phyloP scores from a whole-genome alignment of 495 filamentous ascomycete species.

The Annulohypoxylon maeteangense region DNA sequence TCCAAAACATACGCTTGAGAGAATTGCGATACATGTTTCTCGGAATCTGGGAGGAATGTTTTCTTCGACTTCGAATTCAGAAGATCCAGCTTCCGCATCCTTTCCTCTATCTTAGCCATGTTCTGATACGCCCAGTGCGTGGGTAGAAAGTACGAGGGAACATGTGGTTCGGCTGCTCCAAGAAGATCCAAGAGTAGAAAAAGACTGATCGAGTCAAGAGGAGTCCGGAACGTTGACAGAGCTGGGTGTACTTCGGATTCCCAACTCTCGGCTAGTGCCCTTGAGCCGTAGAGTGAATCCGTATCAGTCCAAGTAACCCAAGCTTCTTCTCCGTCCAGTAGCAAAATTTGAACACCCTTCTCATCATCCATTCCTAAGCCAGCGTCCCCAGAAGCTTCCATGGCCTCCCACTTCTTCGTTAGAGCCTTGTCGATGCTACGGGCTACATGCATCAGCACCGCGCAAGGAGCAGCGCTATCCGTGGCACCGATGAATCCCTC shows the following conservation, averaged over 20 bases:
- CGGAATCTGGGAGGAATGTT: constrained; percentile 60
- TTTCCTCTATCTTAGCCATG: constrained; percentile 73
- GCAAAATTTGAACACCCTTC: constrained; percentile 82
- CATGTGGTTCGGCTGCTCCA: constrained; percentile 69
- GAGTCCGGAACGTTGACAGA: constrained; percentile 74
- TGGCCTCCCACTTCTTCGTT: constrained; percentile 52
- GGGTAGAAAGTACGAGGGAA: constrained; percentile 82
- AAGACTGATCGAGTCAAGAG: constrained; percentile 77
- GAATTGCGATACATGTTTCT: constrained; percentile 63
- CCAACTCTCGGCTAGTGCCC: constrained; percentile 82
- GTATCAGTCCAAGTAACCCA: constrained; percentile 77
- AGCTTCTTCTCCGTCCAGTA: constrained; percentile 92
- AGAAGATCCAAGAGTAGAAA: constrained; percentile 92
- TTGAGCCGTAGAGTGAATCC: constrained; percentile 85
- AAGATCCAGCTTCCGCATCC: constrained; percentile 65
- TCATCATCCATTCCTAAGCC: constrained; percentile 51
- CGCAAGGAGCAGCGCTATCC: constrained; percentile 89
- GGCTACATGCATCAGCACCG: constrained; percentile 79
- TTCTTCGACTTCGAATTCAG: constrained; percentile 48
- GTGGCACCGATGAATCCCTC: constrained; percentile 88
- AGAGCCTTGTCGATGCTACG: constrained; percentile 54
- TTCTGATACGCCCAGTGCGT: constrained; percentile 91
- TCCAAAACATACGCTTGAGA: constrained; percentile 65
- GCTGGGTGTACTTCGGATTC: constrained; percentile 72
- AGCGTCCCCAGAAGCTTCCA: constrained; percentile 49